A percentile compares a stretch with the other conserved stretches of the same genome.
Conservation (phyloP, 441 rosid species). For the California macrophylla region DNA sequence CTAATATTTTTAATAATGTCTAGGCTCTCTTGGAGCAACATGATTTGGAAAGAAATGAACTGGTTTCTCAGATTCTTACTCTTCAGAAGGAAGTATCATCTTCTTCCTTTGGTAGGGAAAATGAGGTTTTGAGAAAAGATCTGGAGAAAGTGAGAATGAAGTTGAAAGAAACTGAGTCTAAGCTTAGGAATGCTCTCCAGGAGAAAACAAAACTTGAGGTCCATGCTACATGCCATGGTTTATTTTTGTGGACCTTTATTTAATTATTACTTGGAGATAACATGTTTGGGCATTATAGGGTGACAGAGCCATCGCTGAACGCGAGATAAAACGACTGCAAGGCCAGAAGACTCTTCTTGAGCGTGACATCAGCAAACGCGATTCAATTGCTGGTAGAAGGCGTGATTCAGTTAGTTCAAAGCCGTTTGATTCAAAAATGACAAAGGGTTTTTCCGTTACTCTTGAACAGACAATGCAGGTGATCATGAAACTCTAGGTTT, state of each 20-base stretch:
- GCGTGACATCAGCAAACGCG: conserved; percentile 72
- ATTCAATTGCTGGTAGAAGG: conserved; percentile 66
- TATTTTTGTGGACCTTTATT: conserved; percentile 10
- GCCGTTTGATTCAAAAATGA: conserved; percentile 32
- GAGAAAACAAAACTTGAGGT: conserved; percentile 96
- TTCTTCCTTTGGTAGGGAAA: conserved; percentile 60
- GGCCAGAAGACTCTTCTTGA: conserved; percentile 75
- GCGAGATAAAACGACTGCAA: conserved; percentile 60
- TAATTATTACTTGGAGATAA: conserved; percentile 7
- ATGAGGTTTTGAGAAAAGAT: conserved; percentile 70
- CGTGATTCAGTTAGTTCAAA: conserved; percentile 54
- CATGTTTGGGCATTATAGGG: conserved; percentile 40
- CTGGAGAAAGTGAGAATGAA: conserved; percentile 67
- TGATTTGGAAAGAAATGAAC: conserved; percentile 43
- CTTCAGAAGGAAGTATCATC: conserved; percentile 72
- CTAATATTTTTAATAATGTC: conserved; percentile 17
- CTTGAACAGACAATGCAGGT: conserved; percentile 67
- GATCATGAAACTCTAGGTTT: background rate
- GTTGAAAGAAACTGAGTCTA: conserved; percentile 77
- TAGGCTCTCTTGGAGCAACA: conserved; percentile 52
- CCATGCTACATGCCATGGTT: conserved; percentile 4
- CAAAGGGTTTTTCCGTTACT: conserved; percentile 25
- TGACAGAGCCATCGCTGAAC: conserved; percentile 76
- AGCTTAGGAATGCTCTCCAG: conserved; percentile 72
- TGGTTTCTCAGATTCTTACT: conserved; percentile 46